Percentiles rank a stretch among this genome's conserved stretches.
phyloP scores from a whole-genome alignment of 768 basidiomycete genomes.

The Lentinus brumalis region DNA sequence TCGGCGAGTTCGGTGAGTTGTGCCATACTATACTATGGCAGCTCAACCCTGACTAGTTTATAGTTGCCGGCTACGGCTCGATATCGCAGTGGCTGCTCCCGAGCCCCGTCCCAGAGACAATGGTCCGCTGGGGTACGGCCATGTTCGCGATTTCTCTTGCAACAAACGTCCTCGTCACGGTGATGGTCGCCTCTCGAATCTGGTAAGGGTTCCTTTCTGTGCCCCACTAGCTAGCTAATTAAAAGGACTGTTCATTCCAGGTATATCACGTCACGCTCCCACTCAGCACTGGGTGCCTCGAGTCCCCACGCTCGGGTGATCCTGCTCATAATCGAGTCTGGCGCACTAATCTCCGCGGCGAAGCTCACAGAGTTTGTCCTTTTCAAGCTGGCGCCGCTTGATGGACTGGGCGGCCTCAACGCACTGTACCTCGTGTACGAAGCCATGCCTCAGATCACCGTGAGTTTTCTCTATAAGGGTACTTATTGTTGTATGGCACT shows the following conservation, averaged over 20 bases:
- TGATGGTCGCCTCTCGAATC: conserved; percentile 7
- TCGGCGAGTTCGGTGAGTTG: conserved; percentile 4
- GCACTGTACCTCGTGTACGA: conserved; percentile 19
- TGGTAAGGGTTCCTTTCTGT: conserved; percentile 1
- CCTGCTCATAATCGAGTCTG: conserved; percentile 18
- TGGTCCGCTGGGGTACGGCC: conserved; percentile 3
- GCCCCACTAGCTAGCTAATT: neutral
- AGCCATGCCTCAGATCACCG: conserved; percentile 19
- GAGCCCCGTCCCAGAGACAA: neutral
- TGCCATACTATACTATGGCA: neutral
- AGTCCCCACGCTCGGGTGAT: conserved; percentile 8
- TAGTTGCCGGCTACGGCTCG: conserved; percentile 11
- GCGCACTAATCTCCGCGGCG: conserved; percentile 10
- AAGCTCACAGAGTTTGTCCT: conserved; percentile 17
- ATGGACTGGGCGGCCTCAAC: conserved; percentile 5
- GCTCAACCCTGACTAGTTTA: neutral
- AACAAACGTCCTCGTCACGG: conserved; percentile 15
- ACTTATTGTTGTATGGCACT: neutral
- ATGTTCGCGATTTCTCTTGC: conserved; percentile 12
- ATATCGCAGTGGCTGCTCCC: conserved; percentile 3
- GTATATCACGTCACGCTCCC: neutral
- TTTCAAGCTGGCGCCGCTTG: conserved; percentile 11
- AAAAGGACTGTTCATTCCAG: neutral
- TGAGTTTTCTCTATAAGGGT: neutral
- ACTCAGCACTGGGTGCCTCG: neutral